Evolutionary conservation across 306 rosid genomes (phyloP).

Genomic region (Parietaria judaica): DNA sequence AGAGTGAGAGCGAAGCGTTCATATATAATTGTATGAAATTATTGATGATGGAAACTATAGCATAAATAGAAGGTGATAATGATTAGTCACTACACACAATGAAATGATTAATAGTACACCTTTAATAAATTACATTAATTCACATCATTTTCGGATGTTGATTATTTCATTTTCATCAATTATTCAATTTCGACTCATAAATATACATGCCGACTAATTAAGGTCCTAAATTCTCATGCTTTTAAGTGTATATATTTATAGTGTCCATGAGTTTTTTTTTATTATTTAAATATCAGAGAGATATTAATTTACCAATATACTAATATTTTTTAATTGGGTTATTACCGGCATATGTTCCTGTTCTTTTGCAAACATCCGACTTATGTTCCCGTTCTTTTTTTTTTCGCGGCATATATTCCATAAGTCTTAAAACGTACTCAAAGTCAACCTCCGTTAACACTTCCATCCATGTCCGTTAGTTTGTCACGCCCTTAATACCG

Average conservation of each 20-base stretch:
- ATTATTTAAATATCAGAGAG: background rate
- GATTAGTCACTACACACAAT: background rate
- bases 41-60: background rate
- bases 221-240: background rate
- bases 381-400: too few species aligned
- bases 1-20: background rate
- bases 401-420: too few species aligned
- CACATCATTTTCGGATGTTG: constrained; percentile 10
- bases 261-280: background rate
- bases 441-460: too few species aligned
- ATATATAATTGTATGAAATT: background rate
- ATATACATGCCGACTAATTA: background rate
- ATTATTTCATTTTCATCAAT: background rate
- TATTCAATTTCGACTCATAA: background rate
- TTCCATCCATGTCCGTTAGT: too few species aligned
- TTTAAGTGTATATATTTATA: background rate
- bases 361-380: too few species aligned
- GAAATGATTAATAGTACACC: background rate
- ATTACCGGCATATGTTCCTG: too few species aligned
- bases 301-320: background rate
- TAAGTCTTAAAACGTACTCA: too few species aligned
- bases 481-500: too few species aligned
- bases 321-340: too few species aligned
- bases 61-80: background rate
- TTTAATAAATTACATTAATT: background rate